phyloP scores from a whole-genome alignment of 495 filamentous ascomycete species.

The Aspergillus campestris region DNA sequence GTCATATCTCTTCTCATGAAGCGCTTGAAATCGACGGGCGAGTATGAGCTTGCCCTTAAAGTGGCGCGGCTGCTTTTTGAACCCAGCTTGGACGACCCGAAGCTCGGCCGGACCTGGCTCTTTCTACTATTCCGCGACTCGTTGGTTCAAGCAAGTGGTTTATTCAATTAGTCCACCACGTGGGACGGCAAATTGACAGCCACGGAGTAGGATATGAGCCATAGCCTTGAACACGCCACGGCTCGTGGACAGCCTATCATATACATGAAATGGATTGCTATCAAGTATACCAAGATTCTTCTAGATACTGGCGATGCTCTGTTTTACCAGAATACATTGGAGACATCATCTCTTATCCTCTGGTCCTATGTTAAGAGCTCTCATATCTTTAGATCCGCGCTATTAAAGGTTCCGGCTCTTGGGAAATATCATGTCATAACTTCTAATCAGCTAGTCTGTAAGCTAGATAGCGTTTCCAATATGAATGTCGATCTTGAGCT shows the following conservation, averaged over 20 bases:
- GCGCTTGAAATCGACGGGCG: constrained; percentile 5
- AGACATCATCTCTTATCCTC: no score
- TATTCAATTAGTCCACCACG: no score
- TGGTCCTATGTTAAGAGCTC: no score
- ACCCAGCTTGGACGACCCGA: constrained; percentile 7
- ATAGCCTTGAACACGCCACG: constrained; percentile 11
- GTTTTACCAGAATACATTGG: constrained; percentile 28
- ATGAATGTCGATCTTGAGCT: no score
- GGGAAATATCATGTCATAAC: no score
- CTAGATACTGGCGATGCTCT: constrained; percentile 25
- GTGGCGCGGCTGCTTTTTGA: constrained; percentile 21
- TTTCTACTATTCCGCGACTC: constrained; percentile 6
- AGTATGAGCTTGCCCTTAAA: constrained; percentile 23
- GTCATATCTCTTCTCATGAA: background rate
- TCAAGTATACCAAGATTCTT: constrained; percentile 29
- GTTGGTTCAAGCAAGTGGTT: constrained; percentile 7
- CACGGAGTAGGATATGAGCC: no score
- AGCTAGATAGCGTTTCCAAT: no score
- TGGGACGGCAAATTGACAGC: no score
- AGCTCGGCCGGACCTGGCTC: background rate
- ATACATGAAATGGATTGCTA: constrained; percentile 26
- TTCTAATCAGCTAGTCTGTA: no score
- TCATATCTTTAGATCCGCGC: no score
- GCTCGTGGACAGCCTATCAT: constrained; percentile 18
- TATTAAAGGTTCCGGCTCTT: no score